phyloP scores from a whole-genome alignment of 257 asterid genomes.

The Solanum clarkiae region DNA sequence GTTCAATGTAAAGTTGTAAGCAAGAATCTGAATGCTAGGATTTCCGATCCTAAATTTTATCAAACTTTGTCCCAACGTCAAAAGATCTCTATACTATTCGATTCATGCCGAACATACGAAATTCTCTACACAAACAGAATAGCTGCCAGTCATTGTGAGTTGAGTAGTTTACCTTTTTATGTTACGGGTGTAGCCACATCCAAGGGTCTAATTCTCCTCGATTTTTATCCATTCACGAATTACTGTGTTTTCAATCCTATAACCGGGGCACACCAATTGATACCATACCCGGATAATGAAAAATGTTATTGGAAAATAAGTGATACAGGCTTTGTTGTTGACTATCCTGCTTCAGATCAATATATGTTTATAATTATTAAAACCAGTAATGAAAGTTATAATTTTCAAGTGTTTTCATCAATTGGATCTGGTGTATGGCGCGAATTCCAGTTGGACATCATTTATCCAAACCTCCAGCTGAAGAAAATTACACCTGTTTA shows the following conservation, averaged over 20 bases:
- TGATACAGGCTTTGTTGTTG: neutral
- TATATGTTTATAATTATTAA: neutral
- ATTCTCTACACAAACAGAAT: neutral
- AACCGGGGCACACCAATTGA: neutral
- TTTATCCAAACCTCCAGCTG: neutral
- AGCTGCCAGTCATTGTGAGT: neutral
- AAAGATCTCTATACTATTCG: neutral
- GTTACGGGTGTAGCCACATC: neutral
- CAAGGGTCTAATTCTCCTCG: neutral
- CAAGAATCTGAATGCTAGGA: neutral
- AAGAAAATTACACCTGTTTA: neutral
- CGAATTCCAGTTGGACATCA: neutral
- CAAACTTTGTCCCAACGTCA: neutral
- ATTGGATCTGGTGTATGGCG: neutral
- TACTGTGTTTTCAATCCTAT: neutral
- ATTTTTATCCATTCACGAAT: neutral
- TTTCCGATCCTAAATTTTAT: neutral
- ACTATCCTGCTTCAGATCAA: neutral
- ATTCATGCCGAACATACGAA: neutral
- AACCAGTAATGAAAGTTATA: neutral
- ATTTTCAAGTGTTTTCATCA: neutral
- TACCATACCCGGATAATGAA: neutral
- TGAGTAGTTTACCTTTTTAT: neutral
- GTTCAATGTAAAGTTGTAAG: neutral
- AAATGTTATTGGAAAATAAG: no score